Evolutionary conservation across 306 rosid genomes (phyloP), one percentile per base, ranked within the genome.

Genomic region (Prosopis cineraria): DNA sequence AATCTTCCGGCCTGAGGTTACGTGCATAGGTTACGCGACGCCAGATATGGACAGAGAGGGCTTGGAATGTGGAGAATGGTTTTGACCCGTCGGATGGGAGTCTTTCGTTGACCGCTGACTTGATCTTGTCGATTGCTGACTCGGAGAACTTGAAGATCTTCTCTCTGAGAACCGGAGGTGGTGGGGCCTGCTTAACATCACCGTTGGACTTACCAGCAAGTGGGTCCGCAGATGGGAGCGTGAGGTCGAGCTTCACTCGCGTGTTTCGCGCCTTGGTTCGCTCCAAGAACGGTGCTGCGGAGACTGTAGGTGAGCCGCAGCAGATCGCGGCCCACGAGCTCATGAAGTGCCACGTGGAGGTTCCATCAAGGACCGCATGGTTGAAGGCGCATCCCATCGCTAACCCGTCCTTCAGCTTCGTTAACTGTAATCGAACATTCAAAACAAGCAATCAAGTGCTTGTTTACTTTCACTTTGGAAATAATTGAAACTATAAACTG

Each of bases 301-400:
- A 79, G 8, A 87, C 76, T 6, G 85, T 66, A 3, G 83, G 70
- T 22, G 94, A 53, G 0, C 97, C 98, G 0, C 79, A 25, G 70
- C 98, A 93, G 27, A 87, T 70, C 79, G 89, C 94, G 9, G 98
- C 93, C 99, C 99, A 95, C 12, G 99, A 87, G 20, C 80, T 93
- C 98, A 95, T 88, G 86, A 95, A 95, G 50, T 93, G 96, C 99
- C 99, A 95, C 68, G 97, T 92, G 89, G 98, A 82, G 0, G 96
- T 88, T 0, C 99, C 99, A 11, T 95, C 99, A 0, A 95, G 85
- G 29, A 95, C 81, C 0, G 96, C 98, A 43, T 95, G 99, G 86
- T 95, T 95, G 85, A 95, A 91, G 20, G 99, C 98, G 56, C 88
- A 84, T 62, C 99, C 99, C 77, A 93, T 81, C 11, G 96, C 99